Evolutionary conservation across 73 alveolate species (phyloP).

Genomic region (Paramecium pentaurelia): DNA sequence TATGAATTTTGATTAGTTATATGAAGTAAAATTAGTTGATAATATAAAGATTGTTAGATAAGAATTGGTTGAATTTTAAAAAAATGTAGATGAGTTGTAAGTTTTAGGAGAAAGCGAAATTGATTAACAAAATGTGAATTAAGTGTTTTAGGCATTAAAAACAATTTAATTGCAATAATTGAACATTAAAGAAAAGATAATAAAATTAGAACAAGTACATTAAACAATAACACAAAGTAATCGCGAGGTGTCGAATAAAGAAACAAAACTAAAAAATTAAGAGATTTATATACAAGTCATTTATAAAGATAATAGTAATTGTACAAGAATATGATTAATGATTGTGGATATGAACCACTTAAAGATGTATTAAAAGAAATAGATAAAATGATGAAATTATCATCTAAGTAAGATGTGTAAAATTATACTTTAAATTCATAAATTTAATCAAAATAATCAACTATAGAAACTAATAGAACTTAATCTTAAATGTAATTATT

Average conservation of each 20-base stretch:
- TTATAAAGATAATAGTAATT: background rate
- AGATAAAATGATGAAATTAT: background rate
- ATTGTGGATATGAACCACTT: background rate
- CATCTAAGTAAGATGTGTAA: background rate
- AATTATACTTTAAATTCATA: background rate
- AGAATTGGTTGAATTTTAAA: background rate
- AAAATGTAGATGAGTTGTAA: background rate
- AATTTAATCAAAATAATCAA: background rate
- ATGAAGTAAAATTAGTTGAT: background rate
- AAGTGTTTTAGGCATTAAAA: background rate
- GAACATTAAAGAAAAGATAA: background rate
- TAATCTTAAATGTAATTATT: background rate
- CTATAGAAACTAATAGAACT: background rate
- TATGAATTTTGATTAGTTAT: background rate
- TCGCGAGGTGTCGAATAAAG: conserved; percentile 33
- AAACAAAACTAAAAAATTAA: conserved; percentile 33
- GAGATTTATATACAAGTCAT: background rate
- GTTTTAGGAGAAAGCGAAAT: conserved; percentile 36
- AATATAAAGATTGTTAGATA: background rate
- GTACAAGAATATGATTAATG: background rate
- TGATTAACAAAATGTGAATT: background rate
- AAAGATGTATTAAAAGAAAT: background rate
- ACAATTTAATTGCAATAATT: background rate
- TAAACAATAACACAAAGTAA: background rate
- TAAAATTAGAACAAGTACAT: conserved; percentile 1